Percentiles rank a stretch among this genome's conserved stretches.
These are phyloP conservation scores for Cordyceps tenuipes DNA, from an alignment of 2,329 filamentous ascomycete species.

Conservation along the genomic window DNA sequence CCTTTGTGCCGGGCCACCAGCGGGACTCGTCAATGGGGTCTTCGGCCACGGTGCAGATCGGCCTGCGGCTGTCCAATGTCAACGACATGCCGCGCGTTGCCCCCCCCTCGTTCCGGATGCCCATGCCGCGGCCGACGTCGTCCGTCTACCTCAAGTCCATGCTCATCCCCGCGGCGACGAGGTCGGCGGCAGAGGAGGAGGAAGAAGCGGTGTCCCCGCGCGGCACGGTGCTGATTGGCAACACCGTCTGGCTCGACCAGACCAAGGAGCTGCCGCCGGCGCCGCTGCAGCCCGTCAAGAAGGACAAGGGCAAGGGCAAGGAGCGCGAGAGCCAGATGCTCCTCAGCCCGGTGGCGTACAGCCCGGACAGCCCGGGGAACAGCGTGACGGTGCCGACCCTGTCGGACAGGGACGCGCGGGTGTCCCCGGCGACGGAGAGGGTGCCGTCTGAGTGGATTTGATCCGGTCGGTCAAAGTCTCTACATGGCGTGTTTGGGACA, in stretches of 20 bases:
- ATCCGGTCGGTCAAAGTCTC: not conserved
- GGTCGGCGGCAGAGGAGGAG: not conserved
- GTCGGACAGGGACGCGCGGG: conserved; percentile 1
- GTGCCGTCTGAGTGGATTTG: conserved; percentile 24
- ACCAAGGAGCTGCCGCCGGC: conserved; percentile 6
- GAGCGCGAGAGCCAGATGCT: conserved; percentile 26
- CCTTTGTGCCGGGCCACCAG: conserved; percentile 27
- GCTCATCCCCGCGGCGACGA: not conserved
- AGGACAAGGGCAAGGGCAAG: conserved; percentile 14
- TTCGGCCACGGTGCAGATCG: conserved; percentile 63
- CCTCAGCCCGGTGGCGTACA: conserved; percentile 46
- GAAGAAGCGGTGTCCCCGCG: not conserved
- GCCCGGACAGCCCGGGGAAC: conserved; percentile 23
- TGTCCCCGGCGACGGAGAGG: conserved; percentile 14
- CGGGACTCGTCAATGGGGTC: conserved; percentile 56
- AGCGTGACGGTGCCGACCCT: conserved; percentile 7
- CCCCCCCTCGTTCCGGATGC: conserved; percentile 7
- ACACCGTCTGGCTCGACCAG: conserved; percentile 6
- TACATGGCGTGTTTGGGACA: not conserved
- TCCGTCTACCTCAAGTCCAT: conserved; percentile 9
- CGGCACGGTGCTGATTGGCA: not conserved
- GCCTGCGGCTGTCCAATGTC: conserved; percentile 56
- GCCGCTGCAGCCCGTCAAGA: not conserved
- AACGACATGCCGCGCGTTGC: conserved; percentile 35
- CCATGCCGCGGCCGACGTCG: conserved; percentile 8